Base-by-base conservation (phyloP, 1,284 basidiomycete genomes). In the Ganoderma lucidum region DNA sequence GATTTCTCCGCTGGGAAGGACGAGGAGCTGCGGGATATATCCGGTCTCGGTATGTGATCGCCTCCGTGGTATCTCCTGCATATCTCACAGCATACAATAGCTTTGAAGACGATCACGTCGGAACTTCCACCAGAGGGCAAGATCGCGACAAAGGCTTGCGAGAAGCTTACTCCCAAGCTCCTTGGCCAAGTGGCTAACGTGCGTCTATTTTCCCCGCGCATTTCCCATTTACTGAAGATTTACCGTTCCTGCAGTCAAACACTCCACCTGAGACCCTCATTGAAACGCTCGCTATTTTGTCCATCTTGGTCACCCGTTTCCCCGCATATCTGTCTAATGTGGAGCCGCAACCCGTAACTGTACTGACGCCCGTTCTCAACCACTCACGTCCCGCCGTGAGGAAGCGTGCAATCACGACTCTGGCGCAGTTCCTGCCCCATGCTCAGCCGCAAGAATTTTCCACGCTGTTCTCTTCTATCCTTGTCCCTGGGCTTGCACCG, bases 81-180 rank as follows among this genome's bases (percentile, higher is more conserved):
- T 12, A 69, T 61, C 66, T 63, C 39, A 63, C 30, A 48, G 41
- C 19, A 2, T 8, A 61, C 48, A 51, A 23, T 74, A 96, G 96
- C 96, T 3, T 86, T 99, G 73, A 99, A 98, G 83, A 97, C 96
- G 1, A 96, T 99, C 75, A 96, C 96, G 0, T 87, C 93, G 19
- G 96, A 98, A 80, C 86, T 99, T 66, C 93, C 95, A 3, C 86
- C 88, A 9, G 92, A 94, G 66, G 92, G 93, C 62, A 90, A 89
- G 73, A 89, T 96, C 65, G 93, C 94, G 2, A 84, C 84, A 1
- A 91, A 90, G 48, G 92, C 93, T n/a, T 95, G 94, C 75, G 90
- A 90, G 61, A 96, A 93, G 81, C 85, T 98, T 60, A 91, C 93
- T 0, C 94, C 95, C n/a, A 94, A 93, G 78, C 85, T 98, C 12